These are phyloP conservation scores for Silene conica DNA, from an alignment of 148 eudicot genomes.

Conservation along the genomic window DNA sequence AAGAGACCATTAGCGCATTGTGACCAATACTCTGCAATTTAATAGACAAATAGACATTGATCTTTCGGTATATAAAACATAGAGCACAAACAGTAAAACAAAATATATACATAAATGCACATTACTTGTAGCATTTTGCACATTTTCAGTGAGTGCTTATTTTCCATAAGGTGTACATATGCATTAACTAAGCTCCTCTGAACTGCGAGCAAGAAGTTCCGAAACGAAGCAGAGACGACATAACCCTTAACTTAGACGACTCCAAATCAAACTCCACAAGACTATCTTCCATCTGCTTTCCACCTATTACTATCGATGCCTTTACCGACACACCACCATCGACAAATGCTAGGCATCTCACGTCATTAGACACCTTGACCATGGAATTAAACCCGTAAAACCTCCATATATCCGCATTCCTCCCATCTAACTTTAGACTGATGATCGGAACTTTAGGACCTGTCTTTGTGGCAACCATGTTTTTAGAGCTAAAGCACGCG, in stretches of 20 bases:
- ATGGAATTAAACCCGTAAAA: constrained; percentile 41
- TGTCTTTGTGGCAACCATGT: constrained; percentile 12
- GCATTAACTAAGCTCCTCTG: background rate
- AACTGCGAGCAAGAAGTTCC: constrained; percentile 12
- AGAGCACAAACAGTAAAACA: no score
- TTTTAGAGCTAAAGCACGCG: constrained; percentile 29
- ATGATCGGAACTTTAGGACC: constrained; percentile 27
- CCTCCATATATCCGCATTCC: constrained; percentile 29
- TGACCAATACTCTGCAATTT: no score
- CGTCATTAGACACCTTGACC: constrained; percentile 29
- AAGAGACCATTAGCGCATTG: no score
- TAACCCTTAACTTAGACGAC: constrained; percentile 1
- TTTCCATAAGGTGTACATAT: no score
- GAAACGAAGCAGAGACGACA: background rate
- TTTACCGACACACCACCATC: constrained; percentile 33
- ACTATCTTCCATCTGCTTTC: constrained; percentile 43
- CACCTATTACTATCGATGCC: constrained; percentile 37
- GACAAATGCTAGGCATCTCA: constrained; percentile 40
- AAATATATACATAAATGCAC: no score
- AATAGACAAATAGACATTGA: no score
- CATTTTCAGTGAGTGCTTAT: no score
- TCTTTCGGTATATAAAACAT: no score
- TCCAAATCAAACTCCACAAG: constrained; percentile 43
- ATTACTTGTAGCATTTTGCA: no score
- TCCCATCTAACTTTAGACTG: constrained; percentile 26